Percentiles rank a stretch among this genome's conserved stretches.
These are phyloP conservation scores for Lippia alba DNA, from an alignment of 305 asterid species.

Conservation along the genomic window DNA sequence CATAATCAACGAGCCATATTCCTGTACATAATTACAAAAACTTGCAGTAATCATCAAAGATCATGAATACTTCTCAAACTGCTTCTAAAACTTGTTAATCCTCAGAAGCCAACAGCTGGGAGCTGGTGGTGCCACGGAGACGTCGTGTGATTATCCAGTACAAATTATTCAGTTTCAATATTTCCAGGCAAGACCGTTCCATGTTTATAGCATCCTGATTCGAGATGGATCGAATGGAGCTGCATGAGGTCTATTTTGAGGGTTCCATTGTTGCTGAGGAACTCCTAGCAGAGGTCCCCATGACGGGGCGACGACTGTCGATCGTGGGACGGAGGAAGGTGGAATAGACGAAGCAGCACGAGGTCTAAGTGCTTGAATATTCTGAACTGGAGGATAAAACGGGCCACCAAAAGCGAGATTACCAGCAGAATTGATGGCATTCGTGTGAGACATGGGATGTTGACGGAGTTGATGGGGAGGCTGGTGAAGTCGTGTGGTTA, in stretches of 20 bases:
- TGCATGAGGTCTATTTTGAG: constrained; percentile 9
- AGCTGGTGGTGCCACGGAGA: not conserved
- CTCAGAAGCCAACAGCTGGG: constrained; percentile 40
- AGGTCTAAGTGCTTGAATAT: constrained; percentile 23
- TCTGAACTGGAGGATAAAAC: constrained; percentile 28
- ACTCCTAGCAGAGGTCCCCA: not conserved
- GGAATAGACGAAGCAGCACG: constrained; percentile 23
- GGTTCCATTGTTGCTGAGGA: not conserved
- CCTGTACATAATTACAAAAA: not conserved
- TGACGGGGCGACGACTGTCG: not conserved
- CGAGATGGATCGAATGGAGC: not conserved
- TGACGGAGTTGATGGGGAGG: not conserved
- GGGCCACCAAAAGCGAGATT: too few relatives aligned
- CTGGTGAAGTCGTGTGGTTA: not conserved
- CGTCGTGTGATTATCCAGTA: constrained; percentile 27
- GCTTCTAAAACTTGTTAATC: constrained; percentile 30
- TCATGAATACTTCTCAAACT: constrained; percentile 4
- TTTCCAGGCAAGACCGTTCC: constrained; percentile 19
- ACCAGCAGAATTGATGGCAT: too few relatives aligned
- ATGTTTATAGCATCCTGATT: too few relatives aligned
- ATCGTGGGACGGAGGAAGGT: not conserved
- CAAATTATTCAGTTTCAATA: not conserved
- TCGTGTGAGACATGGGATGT: not conserved
- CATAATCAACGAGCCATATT: not conserved
- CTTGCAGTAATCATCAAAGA: not conserved